Evolutionary conservation across 768 basidiomycete genomes (phyloP).

Genomic region (Cyclocybe aegerita): DNA sequence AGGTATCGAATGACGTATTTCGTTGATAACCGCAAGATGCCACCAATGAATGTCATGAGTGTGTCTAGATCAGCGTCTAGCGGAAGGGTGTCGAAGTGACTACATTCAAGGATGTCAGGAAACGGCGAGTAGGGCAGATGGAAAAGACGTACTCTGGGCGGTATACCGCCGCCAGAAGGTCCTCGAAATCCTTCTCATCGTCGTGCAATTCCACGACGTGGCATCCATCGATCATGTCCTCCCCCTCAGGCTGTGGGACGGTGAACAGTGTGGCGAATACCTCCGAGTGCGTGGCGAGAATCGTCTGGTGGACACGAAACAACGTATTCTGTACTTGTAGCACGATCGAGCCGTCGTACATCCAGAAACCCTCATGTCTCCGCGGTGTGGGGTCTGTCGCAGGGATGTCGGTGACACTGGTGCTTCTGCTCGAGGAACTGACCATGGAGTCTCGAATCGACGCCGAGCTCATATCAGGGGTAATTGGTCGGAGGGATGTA

Average conservation of each 20-base stretch:
- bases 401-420: too few relatives aligned
- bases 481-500: too few relatives aligned
- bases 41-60: slow-evolving; percentile 44
- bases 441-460: too few relatives aligned
- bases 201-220: slow-evolving; percentile 53
- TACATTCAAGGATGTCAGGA: slow-evolving; percentile 8
- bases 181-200: slow-evolving; percentile 42
- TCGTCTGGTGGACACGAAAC: slow-evolving; percentile 46
- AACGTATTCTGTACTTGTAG: slow-evolving; percentile 37
- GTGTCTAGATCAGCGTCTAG: slow-evolving; percentile 38
- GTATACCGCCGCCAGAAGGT: slow-evolving; percentile 52
- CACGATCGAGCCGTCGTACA: slow-evolving; percentile 46
- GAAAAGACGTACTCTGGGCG: slow-evolving; percentile 38
- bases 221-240: slow-evolving; percentile 46
- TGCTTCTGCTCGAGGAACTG: too few relatives aligned
- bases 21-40: slow-evolving; percentile 61
- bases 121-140: slow-evolving; percentile 2
- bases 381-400: too few relatives aligned
- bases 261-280: slow-evolving; percentile 63
- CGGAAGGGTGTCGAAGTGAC: slow-evolving; percentile 37
- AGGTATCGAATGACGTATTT: slow-evolving; percentile 59
- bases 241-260: slow-evolving; percentile 49
- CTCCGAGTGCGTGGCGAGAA: slow-evolving; percentile 55
- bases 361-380: slow-evolving; percentile 30
- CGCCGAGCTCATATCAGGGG: too few relatives aligned